Conservation (phyloP, 1,139 yeast species). For the Sugiyamaella castrensis region DNA sequence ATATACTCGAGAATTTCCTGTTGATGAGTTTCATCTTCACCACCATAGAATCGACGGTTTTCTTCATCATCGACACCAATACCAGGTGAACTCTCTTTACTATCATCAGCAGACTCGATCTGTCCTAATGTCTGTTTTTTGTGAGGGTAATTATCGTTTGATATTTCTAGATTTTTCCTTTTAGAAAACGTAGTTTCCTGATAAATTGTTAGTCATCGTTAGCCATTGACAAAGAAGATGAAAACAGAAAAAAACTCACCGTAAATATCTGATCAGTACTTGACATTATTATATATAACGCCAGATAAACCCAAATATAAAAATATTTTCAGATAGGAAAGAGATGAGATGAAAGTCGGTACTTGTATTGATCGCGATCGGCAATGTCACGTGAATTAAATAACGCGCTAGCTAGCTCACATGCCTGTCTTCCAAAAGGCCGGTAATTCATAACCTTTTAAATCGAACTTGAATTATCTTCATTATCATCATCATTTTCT, state of each 20-base stretch:
- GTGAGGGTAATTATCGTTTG: neutral
- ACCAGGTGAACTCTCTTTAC: neutral
- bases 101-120: neutral
- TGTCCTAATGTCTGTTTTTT: neutral
- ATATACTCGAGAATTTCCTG: slow-evolving; percentile 29
- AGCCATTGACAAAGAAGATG: neutral
- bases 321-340: too few species aligned
- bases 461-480: too few species aligned
- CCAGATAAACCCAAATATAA: too few species aligned
- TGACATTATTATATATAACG: slow-evolving; percentile 2
- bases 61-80: slow-evolving; percentile 25
- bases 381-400: too few species aligned
- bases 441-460: too few species aligned
- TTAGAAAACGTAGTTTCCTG: neutral
- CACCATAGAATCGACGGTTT: slow-evolving; percentile 32
- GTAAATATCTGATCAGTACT: slow-evolving; percentile 20
- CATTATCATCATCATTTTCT: too few species aligned
- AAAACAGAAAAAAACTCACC: slow-evolving; percentile 15
- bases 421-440: too few species aligned
- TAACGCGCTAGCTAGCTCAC: too few species aligned
- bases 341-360: too few species aligned
- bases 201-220: neutral
- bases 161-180: neutral
- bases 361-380: too few species aligned
- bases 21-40: slow-evolving; percentile 29